A percentile compares a stretch with the other conserved stretches of the same genome.
phyloP scores from a whole-genome alignment of 805 yeast species.

The Blastobotrys americana region DNA sequence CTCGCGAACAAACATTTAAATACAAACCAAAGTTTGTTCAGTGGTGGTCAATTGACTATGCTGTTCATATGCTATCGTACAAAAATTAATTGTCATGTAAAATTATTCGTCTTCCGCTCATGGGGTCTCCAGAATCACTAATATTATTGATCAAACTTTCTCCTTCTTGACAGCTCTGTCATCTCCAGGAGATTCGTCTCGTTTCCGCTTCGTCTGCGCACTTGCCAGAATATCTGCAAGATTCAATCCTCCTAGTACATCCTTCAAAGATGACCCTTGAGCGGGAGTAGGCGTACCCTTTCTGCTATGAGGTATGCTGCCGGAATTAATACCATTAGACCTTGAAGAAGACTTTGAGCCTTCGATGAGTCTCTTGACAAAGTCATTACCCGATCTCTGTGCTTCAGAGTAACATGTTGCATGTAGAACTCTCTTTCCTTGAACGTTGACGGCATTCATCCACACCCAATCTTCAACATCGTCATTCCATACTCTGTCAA shows the following conservation, averaged over 20 bases:
- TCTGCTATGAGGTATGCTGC: constrained; percentile 3
- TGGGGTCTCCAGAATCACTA: too few species aligned
- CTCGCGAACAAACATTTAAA: too few species aligned
- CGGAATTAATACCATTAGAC: background rate
- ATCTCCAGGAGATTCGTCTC: constrained; percentile 25
- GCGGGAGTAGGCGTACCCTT: constrained; percentile 1
- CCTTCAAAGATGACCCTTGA: background rate
- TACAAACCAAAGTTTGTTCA: too few species aligned
- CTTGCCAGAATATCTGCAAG: constrained; percentile 8
- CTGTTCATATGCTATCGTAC: too few species aligned
- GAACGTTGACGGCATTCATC: constrained; percentile 52
- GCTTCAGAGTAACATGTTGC: constrained; percentile 65
- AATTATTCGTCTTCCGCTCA: too few species aligned
- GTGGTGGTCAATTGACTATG: too few species aligned
- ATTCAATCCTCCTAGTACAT: constrained; percentile 2
- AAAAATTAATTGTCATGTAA: too few species aligned
- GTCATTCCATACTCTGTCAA: constrained; percentile 61
- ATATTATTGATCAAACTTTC: constrained; percentile 24
- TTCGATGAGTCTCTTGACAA: constrained; percentile 1
- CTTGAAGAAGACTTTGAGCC: background rate
- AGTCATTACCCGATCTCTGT: constrained; percentile 15
- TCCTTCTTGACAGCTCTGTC: constrained; percentile 44
- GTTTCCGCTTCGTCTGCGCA: constrained; percentile 11
- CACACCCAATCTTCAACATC: constrained; percentile 78
- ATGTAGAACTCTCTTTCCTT: constrained; percentile 49